Evolutionary conservation across 1,139 yeast genomes (phyloP), one percentile per base, ranked within the genome.

Genomic region (Zygoascus sp.): DNA sequence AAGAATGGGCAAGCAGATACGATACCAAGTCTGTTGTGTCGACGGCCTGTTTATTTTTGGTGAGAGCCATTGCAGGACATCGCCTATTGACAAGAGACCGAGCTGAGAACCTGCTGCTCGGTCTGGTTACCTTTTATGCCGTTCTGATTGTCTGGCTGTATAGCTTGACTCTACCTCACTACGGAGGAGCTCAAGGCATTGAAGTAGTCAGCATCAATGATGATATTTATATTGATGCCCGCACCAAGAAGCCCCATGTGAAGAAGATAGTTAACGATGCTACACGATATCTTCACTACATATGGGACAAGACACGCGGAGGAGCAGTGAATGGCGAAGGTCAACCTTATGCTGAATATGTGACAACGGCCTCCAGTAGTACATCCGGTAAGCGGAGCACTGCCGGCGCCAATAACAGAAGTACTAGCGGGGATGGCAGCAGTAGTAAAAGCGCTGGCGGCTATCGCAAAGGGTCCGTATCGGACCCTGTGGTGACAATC

Each of bases 141-240:
- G 60, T 55, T 8, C 40, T 63, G 4, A 55, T 58, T 9, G 47
- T 63, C 17, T 61, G 62, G 65, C 53, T 63, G 10, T 50, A 54
- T 42, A 34, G 40, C 13, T 19, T 42, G 41, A 30, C 41, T 3
- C 27, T 42, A n/a, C 34, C 40, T 4, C 41, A 22, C 19, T 27
- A 37, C n/a, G 40, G 34, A 11, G 35, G 16, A 15, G 44, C 40
- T n/a, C 39, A 19, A 15, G 28, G 37, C 11, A 32, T 28, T 1
- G 42, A 40, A 5, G 41, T 40, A 8, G 41, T 41, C 15, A 46
- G 38, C 11, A 35, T 42, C 10, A 17, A 25, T 20, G 17, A 40
- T 11, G 43, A 40, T 23, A 28, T 16, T 5, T 40, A 40, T 40
- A 13, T 30, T n/a, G 43, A 32, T 13, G 35, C 37, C n/a, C 13